Percentiles rank a stretch among this genome's conserved stretches.
phyloP scores from a whole-genome alignment of 768 basidiomycete genomes.

The Tricholoma saponaceum region DNA sequence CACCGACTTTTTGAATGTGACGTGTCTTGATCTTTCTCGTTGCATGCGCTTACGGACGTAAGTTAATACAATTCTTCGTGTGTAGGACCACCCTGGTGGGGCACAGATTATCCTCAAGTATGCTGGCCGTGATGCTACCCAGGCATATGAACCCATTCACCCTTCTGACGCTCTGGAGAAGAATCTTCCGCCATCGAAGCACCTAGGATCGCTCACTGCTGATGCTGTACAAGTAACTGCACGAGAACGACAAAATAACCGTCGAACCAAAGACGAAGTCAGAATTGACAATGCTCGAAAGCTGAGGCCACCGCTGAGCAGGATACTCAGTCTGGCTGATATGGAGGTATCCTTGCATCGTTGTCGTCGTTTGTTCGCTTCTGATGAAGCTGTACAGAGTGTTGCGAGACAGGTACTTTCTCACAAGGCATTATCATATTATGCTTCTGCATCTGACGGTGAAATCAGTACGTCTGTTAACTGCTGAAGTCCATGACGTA shows the following conservation, averaged over 20 bases:
- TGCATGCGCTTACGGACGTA: background rate
- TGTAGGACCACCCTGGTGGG: slow-evolving; percentile 78
- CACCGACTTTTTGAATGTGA: slow-evolving; percentile 68
- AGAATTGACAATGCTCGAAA: slow-evolving; percentile 60
- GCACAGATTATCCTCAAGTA: slow-evolving; percentile 77
- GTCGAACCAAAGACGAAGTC: slow-evolving; percentile 65
- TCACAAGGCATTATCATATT: slow-evolving; percentile 77
- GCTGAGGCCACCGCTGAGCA: slow-evolving; percentile 58
- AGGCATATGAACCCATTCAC: slow-evolving; percentile 77
- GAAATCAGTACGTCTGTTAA: slow-evolving; percentile 56
- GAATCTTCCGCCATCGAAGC: slow-evolving; percentile 65
- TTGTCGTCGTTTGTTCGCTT: background rate
- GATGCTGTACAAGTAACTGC: slow-evolving; percentile 36
- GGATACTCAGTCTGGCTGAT: slow-evolving; percentile 73
- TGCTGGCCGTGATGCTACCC: slow-evolving; percentile 82
- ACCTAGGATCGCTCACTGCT: slow-evolving; percentile 62
- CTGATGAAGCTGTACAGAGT: slow-evolving; percentile 33
- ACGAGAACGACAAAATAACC: slow-evolving; percentile 32
- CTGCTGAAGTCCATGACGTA: slow-evolving; percentile 6
- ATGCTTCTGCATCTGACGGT: slow-evolving; percentile 84
- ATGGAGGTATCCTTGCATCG: slow-evolving; percentile 58
- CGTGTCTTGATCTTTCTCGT: slow-evolving; percentile 10
- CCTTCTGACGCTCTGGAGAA: slow-evolving; percentile 76
- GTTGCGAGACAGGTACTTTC: slow-evolving; percentile 72
- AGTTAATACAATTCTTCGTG: background rate